Conservation (phyloP, 2,329 filamentous ascomycete species). For the Dryadomyces sulphureus region DNA sequence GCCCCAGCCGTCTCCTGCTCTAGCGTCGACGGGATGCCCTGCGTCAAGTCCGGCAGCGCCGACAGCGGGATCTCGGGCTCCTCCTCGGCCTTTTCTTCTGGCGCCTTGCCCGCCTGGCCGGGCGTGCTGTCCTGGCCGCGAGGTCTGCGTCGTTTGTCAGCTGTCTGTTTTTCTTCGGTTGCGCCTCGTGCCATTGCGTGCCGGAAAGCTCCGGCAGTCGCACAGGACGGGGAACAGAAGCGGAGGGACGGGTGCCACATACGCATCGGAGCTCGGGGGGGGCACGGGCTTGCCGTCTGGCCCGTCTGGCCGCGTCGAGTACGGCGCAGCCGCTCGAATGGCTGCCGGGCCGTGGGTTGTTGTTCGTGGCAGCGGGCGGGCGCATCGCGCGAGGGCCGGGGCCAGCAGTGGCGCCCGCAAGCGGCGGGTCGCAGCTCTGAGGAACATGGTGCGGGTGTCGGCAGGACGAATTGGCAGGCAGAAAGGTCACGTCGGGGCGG, state of each 20-base stretch:
- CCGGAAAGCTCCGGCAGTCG: too few species aligned
- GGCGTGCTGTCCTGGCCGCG: too few species aligned
- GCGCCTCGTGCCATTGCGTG: background rate
- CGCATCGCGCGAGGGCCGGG: background rate
- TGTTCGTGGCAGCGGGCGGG: background rate
- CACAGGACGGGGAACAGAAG: too few species aligned
- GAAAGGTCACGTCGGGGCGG: background rate
- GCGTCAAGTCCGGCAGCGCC: slow-evolving; percentile 79
- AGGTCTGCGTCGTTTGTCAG: too few species aligned
- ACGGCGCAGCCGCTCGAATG: background rate
- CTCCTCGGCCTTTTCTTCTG: background rate
- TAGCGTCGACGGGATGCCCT: slow-evolving; percentile 85
- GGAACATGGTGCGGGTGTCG: slow-evolving; percentile 6
- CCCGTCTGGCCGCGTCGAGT: slow-evolving; percentile 4
- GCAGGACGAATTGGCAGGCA: background rate
- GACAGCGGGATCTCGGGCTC: slow-evolving; percentile 35
- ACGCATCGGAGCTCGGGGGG: background rate
- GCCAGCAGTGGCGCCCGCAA: slow-evolving; percentile 6
- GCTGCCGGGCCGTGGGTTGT: background rate
- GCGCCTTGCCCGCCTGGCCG: background rate
- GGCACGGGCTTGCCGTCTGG: background rate
- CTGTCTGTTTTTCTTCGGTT: background rate
- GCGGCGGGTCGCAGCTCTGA: slow-evolving; percentile 7
- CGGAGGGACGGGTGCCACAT: background rate
- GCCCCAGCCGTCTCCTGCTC: slow-evolving; percentile 53